Conservation (phyloP, 768 basidiomycete species). For the Amanita inopinata region DNA sequence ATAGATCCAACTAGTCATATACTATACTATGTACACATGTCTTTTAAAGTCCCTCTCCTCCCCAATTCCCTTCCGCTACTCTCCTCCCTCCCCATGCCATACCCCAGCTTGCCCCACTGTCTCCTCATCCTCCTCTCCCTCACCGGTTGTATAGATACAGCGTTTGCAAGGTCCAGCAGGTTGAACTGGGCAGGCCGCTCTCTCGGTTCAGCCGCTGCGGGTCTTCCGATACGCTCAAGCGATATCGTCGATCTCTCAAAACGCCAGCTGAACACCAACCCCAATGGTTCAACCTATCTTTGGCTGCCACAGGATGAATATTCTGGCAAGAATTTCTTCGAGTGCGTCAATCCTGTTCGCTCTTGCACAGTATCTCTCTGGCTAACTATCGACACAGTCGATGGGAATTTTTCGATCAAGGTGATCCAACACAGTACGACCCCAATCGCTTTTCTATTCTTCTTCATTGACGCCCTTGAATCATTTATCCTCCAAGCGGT, state of each 20-base stretch:
- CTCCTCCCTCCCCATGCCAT: not conserved
- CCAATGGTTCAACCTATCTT: constrained; percentile 41
- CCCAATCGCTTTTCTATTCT: constrained; percentile 7
- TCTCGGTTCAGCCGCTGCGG: not conserved
- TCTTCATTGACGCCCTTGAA: constrained; percentile 11
- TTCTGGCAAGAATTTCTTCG: constrained; percentile 57
- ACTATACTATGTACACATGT: no score
- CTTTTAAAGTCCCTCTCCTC: not conserved
- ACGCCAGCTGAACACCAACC: constrained; percentile 27
- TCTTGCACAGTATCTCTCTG: not conserved
- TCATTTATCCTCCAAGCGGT: constrained; percentile 36
- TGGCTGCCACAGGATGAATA: constrained; percentile 67
- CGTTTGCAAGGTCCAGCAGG: not conserved
- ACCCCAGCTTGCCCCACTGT: not conserved
- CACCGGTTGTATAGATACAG: not conserved
- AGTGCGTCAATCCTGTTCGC: constrained; percentile 32
- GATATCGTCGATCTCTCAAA: constrained; percentile 12
- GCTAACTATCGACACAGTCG: constrained; percentile 26
- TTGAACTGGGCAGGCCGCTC: not conserved
- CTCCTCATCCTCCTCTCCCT: constrained; percentile 3
- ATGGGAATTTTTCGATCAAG: constrained; percentile 48
- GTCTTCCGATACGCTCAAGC: no score
- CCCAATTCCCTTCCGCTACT: not conserved
- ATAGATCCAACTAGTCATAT: no score
- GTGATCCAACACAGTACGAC: constrained; percentile 62